Base-by-base conservation (phyloP, 495 filamentous ascomycete species). In the Talaromyces thailandensis region DNA sequence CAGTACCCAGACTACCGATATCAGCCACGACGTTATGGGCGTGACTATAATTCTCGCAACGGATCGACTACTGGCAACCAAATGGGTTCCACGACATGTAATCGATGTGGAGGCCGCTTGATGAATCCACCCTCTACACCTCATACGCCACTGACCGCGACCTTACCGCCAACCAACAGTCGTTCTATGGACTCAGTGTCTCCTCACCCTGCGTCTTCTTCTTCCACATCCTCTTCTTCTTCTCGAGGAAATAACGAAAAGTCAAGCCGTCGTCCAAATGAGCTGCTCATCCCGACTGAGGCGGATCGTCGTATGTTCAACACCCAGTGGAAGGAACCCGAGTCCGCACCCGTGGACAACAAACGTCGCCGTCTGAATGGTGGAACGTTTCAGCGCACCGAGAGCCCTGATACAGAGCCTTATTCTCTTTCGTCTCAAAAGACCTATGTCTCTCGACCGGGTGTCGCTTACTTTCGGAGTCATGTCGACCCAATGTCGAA, bases 1-100 rank as follows among this genome's bases (percentile, higher is more conserved):
- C 89, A 94, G 72, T 96, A 96, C 71, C 94, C 94, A 4, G 88
- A 90, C 60, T 98, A 98, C 72, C 84, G 91, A 68, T 98, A 96
- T 72, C 92, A 96, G 71, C 94, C 94, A 45, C 88, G 92, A 29
- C 82, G 93, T 60, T 84, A 83, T 68, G 88, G 84, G 45, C 85
- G 79, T n/a, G 77, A 79, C 70, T 72, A 75, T 0, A 70, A 62
- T 50, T 57, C 68, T 45, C 72, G 76, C 5, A 62, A 58, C 60
- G 64, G 56, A 24, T 23, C 67, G 25, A 65, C 62, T 37, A 65
- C 74, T 6, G 76, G 77, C 0, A 76, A 75, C 50, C 69, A 72
- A 60, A 65, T 73, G 6, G 75, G 75, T 2, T 71, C 73, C 16
- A 75, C 73, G 16, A 72, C 69, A 16, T 80, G 78, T 59, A 75